Evolutionary conservation across 176 grass and related monocot genomes (phyloP).

Genomic region (Pontederia crassipes): DNA sequence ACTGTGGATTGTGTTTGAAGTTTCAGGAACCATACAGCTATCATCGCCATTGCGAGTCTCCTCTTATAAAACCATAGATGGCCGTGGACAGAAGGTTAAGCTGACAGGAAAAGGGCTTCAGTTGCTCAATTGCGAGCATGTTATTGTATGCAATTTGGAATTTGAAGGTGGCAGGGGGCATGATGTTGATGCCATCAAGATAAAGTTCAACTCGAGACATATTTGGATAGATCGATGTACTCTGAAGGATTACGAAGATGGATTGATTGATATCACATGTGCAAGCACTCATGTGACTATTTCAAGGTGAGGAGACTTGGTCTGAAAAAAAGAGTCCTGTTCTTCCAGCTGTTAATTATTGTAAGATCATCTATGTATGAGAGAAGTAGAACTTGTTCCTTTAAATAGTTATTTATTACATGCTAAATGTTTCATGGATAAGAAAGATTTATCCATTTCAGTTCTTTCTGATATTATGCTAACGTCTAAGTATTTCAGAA

Average conservation of each 20-base stretch:
- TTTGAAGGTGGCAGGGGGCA: slow-evolving; percentile 46
- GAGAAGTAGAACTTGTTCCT: too few species aligned
- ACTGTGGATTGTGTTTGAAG: slow-evolving; percentile 89
- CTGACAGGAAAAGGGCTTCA: slow-evolving; percentile 43
- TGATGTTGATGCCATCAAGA: slow-evolving; percentile 81
- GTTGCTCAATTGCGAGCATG: slow-evolving; percentile 57
- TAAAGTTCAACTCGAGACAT: slow-evolving; percentile 68
- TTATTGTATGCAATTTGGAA: slow-evolving; percentile 68
- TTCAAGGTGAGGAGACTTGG: slow-evolving; percentile 47
- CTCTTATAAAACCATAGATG: slow-evolving; percentile 62
- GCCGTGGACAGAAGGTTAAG: slow-evolving; percentile 41
- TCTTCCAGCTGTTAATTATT: too few species aligned
- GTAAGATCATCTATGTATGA: too few species aligned
- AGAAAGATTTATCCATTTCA: too few species aligned
- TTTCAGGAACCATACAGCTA: slow-evolving; percentile 78
- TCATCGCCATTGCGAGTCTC: slow-evolving; percentile 34
- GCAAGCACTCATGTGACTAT: slow-evolving; percentile 75
- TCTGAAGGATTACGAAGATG: slow-evolving; percentile 54
- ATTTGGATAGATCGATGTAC: slow-evolving; percentile 81
- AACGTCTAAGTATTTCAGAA: neutral
- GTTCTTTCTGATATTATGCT: too few species aligned
- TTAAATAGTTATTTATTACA: neutral
- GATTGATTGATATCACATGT: slow-evolving; percentile 62
- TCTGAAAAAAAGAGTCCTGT: too few species aligned
- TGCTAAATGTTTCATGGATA: neutral